Evolutionary conservation across 192 early-diverging fungal species (phyloP), one percentile per base, ranked within the genome.

Genomic region (Coemansia sp.): DNA sequence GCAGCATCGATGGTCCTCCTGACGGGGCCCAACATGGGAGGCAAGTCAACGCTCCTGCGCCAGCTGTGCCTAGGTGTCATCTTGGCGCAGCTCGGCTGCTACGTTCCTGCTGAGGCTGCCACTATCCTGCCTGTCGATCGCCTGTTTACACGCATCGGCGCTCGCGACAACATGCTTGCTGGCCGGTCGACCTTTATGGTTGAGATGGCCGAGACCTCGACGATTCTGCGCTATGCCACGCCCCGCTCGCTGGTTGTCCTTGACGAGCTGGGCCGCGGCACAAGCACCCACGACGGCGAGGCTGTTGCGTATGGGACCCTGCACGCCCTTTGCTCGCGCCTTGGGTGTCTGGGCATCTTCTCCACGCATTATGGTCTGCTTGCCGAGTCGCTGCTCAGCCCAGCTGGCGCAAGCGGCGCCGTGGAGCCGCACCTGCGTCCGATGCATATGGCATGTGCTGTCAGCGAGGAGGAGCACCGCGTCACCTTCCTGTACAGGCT

Each of bases 11-110:
- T 98, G 78, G 90, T 98, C 12, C 83, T 99, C 11, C 77, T 99
- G 56, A 98, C 98, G 0, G 98, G 98, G 23, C 96, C 98, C n/a
- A 99, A 99, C 76, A 98, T 98, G 94, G 98, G 96, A 72, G 98
- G 98, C 62, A 99, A 99, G 87, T 94, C 92, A 1, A 99, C 98
- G 0, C 84, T 99, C 18, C 86, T 98, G 60, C 88, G 98, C 35
- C 96, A 98, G 86, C 91, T 93, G 0, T 97, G 95, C 72, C 86
- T 97, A 41, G 95, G 93, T 1, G 91, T 97, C 15, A 94, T 99
- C 26, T 89, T 99, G 90, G 96, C 96, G 2, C 95, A 98, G 66
- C 77, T 98, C 6, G 98, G 96, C 10, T 94, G 94, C 76, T 94
- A 94, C 66, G 94, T 99, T 7, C 95, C 98, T 5, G 96, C 98